Percentiles rank a stretch among this genome's conserved stretches.
phyloP scores from a whole-genome alignment of 305 asterid species.

The Rubia tinctorum region DNA sequence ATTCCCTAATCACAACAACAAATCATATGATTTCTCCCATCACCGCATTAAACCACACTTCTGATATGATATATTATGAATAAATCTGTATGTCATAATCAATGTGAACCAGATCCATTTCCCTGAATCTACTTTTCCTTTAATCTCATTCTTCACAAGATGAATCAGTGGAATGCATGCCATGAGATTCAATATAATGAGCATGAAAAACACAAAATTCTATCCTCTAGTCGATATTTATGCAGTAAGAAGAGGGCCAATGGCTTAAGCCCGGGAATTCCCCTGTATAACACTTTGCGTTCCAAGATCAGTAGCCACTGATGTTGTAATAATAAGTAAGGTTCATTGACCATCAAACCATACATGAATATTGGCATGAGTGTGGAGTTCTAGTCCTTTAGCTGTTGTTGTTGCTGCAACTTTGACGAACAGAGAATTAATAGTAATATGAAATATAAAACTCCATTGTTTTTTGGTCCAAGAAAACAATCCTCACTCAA shows the following conservation, averaged over 20 bases:
- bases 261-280: slow-evolving; percentile 74
- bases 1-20: too few relatives aligned
- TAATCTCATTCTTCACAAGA: slow-evolving; percentile 62
- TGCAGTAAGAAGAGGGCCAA: slow-evolving; percentile 94
- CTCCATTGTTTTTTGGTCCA: too few relatives aligned
- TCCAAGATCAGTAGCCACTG: slow-evolving; percentile 96
- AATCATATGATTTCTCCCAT: neutral
- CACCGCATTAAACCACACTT: neutral
- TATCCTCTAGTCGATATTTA: slow-evolving; percentile 91
- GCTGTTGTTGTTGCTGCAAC: too few relatives aligned
- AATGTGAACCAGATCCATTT: slow-evolving; percentile 63
- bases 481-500: too few relatives aligned
- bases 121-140: slow-evolving; percentile 59
- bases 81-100: too few relatives aligned
- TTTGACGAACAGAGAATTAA: too few relatives aligned
- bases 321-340: slow-evolving; percentile 93
- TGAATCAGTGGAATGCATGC: slow-evolving; percentile 56
- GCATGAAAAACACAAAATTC: slow-evolving; percentile 84
- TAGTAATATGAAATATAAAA: too few relatives aligned
- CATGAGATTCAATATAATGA: slow-evolving; percentile 47
- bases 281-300: slow-evolving; percentile 59
- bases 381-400: neutral
- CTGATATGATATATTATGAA: neutral
- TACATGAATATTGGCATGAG: slow-evolving; percentile 57
- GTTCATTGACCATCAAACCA: slow-evolving; percentile 86